Base-by-base conservation (phyloP, 192 early-diverging fungal species). In the Borealophlyctis nickersoniae region DNA sequence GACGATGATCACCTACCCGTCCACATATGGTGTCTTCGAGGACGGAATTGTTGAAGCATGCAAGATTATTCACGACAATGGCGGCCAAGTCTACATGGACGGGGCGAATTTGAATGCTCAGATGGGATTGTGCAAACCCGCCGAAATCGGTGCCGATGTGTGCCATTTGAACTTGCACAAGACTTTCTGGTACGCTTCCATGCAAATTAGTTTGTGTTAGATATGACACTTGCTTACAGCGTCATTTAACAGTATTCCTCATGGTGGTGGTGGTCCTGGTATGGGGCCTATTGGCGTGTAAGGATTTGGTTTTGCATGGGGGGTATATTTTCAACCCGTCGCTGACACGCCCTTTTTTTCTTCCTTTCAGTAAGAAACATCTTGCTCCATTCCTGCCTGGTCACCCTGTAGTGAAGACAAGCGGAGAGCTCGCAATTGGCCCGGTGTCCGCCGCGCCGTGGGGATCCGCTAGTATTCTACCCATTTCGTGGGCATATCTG, bases 141-240 rank as follows among this genome's bases (percentile, higher is more conserved):
- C 88, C 35, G 91, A 95, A 61, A 98, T 98, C 70, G 96, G 96
- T 36, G 95, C 95, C 58, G 96, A 99, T 80, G 96, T 99, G 30
- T 99, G 96, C 81, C 96, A 99, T 73, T 81, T 99, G 78, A 99
- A 99, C 87, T 82, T 96, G 76, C 96, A 99, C 88, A 99, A 99
- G 89, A 98, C 96, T 23, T 92, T 98, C 81, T 94, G n/a, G n/a
- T n/a, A n/a, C n/a, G n/a, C 89, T 57, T 32, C 3, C 32, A 16
- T 32, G 5, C 7, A 23, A 4, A 4, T 24, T 4, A 5, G 9
- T 24, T 4, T 32, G 36, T 39, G 30, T 28, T 52, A 5, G 36
- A 9, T 36, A 9, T 9, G 24, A 58, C 7, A 16, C n/a, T 4
- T 58, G n/a, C 5, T 32, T 16, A 4, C 5, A 22, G n/a, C n/a